Evolutionary conservation across 2,329 filamentous ascomycete genomes (phyloP).

Genomic region (Beauveria bassiana): DNA sequence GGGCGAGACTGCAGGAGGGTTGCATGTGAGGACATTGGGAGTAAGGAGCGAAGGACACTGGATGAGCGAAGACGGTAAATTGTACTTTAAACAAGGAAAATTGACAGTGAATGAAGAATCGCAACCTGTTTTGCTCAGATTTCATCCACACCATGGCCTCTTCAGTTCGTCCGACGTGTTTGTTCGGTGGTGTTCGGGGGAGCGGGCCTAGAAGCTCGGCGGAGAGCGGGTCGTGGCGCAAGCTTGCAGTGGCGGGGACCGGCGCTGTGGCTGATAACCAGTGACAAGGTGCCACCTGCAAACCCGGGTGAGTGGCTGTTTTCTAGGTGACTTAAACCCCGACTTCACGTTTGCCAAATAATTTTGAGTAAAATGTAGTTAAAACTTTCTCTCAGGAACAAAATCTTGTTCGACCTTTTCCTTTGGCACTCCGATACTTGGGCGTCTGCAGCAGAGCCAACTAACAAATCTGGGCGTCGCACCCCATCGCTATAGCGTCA

Average conservation of each 20-base stretch:
- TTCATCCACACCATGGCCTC: neutral
- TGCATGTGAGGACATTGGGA: neutral
- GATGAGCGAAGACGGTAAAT: neutral
- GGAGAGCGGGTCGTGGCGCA: conserved; percentile 2
- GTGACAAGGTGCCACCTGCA: neutral
- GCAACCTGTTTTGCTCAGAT: neutral
- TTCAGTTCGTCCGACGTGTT: neutral
- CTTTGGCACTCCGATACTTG: too few species aligned
- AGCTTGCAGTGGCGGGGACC: neutral
- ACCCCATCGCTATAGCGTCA: neutral
- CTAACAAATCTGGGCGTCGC: neutral
- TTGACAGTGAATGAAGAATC: neutral
- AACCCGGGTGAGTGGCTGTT: neutral
- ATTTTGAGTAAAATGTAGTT: too few species aligned
- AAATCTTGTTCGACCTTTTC: too few species aligned
- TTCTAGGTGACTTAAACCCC: too few species aligned
- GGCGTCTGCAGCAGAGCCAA: neutral
- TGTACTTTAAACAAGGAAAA: too few species aligned
- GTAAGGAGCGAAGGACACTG: neutral
- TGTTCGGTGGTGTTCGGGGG: neutral
- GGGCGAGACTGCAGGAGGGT: neutral
- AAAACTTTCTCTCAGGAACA: neutral
- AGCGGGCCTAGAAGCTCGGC: neutral
- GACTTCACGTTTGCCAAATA: too few species aligned
- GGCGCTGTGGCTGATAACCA: neutral